Evolutionary conservation across 1,139 yeast species (phyloP).

Genomic region (Geotrichum citri-aurantii): DNA sequence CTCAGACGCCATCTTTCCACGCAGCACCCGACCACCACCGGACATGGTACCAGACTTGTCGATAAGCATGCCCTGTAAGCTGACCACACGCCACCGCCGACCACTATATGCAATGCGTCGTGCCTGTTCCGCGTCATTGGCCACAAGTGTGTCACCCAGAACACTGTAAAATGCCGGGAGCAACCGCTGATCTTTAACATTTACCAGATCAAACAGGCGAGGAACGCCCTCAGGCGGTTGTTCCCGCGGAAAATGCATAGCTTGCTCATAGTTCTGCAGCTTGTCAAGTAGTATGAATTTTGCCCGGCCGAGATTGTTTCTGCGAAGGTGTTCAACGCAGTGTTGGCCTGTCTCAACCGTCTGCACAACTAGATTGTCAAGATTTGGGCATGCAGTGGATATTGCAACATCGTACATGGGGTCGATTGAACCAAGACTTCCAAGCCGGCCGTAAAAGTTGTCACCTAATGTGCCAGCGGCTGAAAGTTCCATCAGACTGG

Average conservation of each 20-base stretch:
- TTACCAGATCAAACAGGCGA: slow-evolving; percentile 76
- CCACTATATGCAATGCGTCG: slow-evolving; percentile 82
- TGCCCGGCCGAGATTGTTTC: slow-evolving; percentile 83
- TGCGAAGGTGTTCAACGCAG: slow-evolving; percentile 81
- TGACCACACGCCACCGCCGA: slow-evolving; percentile 79
- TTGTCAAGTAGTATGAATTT: slow-evolving; percentile 77
- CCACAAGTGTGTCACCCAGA: slow-evolving; percentile 80
- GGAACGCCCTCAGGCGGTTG: slow-evolving; percentile 76
- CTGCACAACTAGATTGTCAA: slow-evolving; percentile 92
- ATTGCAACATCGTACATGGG: slow-evolving; percentile 86
- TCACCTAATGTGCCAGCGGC: slow-evolving; percentile 82
- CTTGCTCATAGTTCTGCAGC: slow-evolving; percentile 53
- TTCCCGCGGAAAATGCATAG: slow-evolving; percentile 58
- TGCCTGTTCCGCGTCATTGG: slow-evolving; percentile 72
- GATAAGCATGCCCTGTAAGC: slow-evolving; percentile 88
- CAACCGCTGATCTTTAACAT: slow-evolving; percentile 60
- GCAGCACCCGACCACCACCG: slow-evolving; percentile 83
- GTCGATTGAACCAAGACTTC: slow-evolving; percentile 85
- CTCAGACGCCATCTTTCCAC: slow-evolving; percentile 57
- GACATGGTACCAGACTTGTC: slow-evolving; percentile 95
- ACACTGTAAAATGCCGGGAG: slow-evolving; percentile 88
- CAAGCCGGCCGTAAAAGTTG: slow-evolving; percentile 73
- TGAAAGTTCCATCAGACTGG: slow-evolving; percentile 62
- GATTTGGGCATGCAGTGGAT: slow-evolving; percentile 88
- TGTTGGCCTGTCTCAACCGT: slow-evolving; percentile 89